A percentile compares a stretch with the other conserved stretches of the same genome.
These are phyloP conservation scores for Penicillium pulvis DNA, from an alignment of 495 filamentous ascomycete species.

Conservation along the genomic window DNA sequence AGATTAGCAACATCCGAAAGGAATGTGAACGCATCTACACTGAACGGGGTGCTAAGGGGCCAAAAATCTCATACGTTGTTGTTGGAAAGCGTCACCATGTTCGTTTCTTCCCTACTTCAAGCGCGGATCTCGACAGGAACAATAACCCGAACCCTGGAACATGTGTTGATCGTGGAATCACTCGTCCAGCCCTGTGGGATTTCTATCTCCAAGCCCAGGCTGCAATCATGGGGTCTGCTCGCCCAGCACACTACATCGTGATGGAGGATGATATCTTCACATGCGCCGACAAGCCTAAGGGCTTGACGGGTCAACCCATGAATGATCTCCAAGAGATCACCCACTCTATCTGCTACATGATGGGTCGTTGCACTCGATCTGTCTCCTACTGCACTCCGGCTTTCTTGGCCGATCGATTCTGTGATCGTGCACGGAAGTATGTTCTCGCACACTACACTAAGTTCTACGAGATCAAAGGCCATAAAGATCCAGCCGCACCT, in stretches of 20 bases:
- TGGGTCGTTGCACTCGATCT: conserved; percentile 73
- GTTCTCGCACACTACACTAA: conserved; percentile 32
- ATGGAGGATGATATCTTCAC: conserved; percentile 69
- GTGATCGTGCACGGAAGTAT: conserved; percentile 67
- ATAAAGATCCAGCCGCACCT: not conserved
- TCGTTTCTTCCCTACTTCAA: conserved; percentile 68
- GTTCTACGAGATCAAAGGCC: not conserved
- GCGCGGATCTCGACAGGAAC: conserved; percentile 51
- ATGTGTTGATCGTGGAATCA: conserved; percentile 82
- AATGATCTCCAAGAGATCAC: conserved; percentile 62
- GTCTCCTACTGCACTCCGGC: conserved; percentile 76
- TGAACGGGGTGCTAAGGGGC: conserved; percentile 18
- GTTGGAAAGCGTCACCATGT: conserved; percentile 89
- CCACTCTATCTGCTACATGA: conserved; percentile 73
- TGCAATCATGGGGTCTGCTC: conserved; percentile 79
- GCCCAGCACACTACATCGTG: conserved; percentile 73
- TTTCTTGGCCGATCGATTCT: conserved; percentile 73
- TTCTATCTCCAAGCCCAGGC: conserved; percentile 81
- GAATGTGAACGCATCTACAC: conserved; percentile 40
- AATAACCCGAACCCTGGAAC: conserved; percentile 70
- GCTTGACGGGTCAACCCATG: conserved; percentile 38
- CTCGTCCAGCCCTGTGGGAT: conserved; percentile 67
- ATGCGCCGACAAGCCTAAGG: conserved; percentile 21
- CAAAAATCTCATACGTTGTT: conserved; percentile 44
- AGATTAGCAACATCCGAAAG: conserved; percentile 51